phyloP scores from a whole-genome alignment of 345 rosid species.

The Streptanthus diversifolius region DNA sequence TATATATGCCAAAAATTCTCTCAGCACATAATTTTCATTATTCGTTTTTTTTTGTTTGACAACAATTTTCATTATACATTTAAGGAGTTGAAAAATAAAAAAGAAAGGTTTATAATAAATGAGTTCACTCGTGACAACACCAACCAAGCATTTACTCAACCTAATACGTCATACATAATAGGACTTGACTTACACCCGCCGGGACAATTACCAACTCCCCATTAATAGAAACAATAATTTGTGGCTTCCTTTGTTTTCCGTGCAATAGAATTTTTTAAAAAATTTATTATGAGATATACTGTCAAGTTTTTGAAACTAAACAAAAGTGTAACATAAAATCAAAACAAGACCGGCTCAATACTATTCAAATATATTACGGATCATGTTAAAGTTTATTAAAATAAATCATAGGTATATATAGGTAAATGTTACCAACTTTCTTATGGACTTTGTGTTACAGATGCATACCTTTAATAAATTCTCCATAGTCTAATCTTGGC shows the following conservation, averaged over 20 bases:
- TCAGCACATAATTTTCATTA: background rate
- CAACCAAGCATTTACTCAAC: slow-evolving; percentile 32
- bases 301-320: background rate
- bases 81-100: background rate
- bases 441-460: background rate
- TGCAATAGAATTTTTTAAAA: background rate
- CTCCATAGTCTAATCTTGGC: background rate
- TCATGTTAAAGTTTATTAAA: background rate
- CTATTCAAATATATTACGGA: background rate
- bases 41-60: too few relatives aligned
- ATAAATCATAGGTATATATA: background rate
- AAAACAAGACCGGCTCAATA: background rate
- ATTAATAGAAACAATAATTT: slow-evolving; percentile 6
- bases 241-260: slow-evolving; percentile 22
- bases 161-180: slow-evolving; percentile 22
- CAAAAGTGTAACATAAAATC: background rate
- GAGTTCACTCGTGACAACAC: slow-evolving; percentile 25
- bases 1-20: slow-evolving; percentile 12
- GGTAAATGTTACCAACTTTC: background rate
- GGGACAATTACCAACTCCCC: slow-evolving; percentile 1
- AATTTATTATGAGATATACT: slow-evolving; percentile 1
- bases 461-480: background rate
- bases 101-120: slow-evolving; percentile 1
- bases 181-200: slow-evolving; percentile 11
- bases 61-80: background rate